Evolutionary conservation across 768 basidiomycete species (phyloP).

Genomic region (Rossbeevera mucosa): DNA sequence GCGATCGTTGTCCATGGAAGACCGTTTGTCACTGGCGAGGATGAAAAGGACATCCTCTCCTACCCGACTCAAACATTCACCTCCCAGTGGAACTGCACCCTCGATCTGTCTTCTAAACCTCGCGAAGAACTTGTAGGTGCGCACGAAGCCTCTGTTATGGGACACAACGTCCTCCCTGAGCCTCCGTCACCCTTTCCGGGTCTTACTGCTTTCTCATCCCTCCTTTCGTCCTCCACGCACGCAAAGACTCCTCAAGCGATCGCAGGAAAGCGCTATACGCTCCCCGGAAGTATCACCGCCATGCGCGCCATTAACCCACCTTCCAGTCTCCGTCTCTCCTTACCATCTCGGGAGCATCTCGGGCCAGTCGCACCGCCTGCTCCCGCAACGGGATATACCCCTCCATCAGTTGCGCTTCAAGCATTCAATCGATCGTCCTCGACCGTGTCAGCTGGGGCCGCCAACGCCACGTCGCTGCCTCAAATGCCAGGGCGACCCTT

Average conservation of each 20-base stretch:
- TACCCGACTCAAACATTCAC: slow-evolving; percentile 76
- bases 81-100: slow-evolving; percentile 86
- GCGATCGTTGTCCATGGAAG: slow-evolving; percentile 75
- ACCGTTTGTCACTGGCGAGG: slow-evolving; percentile 45
- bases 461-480: slow-evolving; percentile 9
- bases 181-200: slow-evolving; percentile 78
- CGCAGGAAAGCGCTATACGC: slow-evolving; percentile 58
- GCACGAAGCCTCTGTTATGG: slow-evolving; percentile 11
- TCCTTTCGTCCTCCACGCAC: slow-evolving; percentile 25
- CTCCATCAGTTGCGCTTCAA: slow-evolving; percentile 35
- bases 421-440: slow-evolving; percentile 25
- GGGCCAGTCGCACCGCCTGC: slow-evolving; percentile 8
- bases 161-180: slow-evolving; percentile 54
- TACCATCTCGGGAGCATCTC: slow-evolving; percentile 26
- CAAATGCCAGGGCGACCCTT: slow-evolving; percentile 15
- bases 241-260: slow-evolving; percentile 32
- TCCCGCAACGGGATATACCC: slow-evolving; percentile 22
- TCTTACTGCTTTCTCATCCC: slow-evolving; percentile 21
- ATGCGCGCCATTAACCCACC: slow-evolving; percentile 26
- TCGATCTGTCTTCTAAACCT: slow-evolving; percentile 58
- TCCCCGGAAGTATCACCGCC: slow-evolving; percentile 34
- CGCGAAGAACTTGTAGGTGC: slow-evolving; percentile 19
- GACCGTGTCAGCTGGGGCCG: slow-evolving; percentile 19
- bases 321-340: slow-evolving; percentile 20
- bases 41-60: slow-evolving; percentile 14